These are phyloP conservation scores for Gentiana macrophylla DNA, from an alignment of 257 asterid genomes.

Conservation along the genomic window DNA sequence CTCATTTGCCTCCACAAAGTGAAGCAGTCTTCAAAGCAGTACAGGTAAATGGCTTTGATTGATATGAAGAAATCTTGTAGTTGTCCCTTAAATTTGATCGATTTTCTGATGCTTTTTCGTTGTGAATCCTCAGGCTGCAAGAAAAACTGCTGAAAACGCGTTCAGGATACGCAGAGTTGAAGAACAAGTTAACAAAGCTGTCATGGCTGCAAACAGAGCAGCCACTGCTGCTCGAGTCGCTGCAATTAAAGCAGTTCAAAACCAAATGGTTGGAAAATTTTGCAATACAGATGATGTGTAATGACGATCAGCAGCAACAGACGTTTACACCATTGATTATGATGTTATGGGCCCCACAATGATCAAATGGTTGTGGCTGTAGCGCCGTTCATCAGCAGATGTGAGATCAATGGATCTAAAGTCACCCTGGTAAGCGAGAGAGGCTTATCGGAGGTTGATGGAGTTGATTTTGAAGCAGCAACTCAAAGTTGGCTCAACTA, in stretches of 20 bases:
- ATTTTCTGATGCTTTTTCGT: neutral
- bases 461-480: slow-evolving; percentile 6
- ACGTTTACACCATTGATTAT: too few species aligned
- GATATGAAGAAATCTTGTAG: neutral
- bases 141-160: slow-evolving; percentile 62
- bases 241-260: slow-evolving; percentile 89
- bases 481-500: too few species aligned
- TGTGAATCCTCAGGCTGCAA: slow-evolving; percentile 49
- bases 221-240: slow-evolving; percentile 93
- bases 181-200: slow-evolving; percentile 70
- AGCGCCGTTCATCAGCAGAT: slow-evolving; percentile 9
- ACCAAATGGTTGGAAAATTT: slow-evolving; percentile 61
- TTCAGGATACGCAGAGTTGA: slow-evolving; percentile 38
- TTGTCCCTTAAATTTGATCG: neutral
- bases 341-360: too few species aligned
- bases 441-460: slow-evolving; percentile 26
- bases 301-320: neutral
- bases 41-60: slow-evolving; percentile 29
- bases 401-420: slow-evolving; percentile 20
- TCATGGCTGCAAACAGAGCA: slow-evolving; percentile 68
- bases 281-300: slow-evolving; percentile 41
- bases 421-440: slow-evolving; percentile 24
- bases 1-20: slow-evolving; percentile 22
- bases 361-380: too few species aligned
- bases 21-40: slow-evolving; percentile 55